phyloP scores from a whole-genome alignment of 208 protist species.

The Crithidia bombi region DNA sequence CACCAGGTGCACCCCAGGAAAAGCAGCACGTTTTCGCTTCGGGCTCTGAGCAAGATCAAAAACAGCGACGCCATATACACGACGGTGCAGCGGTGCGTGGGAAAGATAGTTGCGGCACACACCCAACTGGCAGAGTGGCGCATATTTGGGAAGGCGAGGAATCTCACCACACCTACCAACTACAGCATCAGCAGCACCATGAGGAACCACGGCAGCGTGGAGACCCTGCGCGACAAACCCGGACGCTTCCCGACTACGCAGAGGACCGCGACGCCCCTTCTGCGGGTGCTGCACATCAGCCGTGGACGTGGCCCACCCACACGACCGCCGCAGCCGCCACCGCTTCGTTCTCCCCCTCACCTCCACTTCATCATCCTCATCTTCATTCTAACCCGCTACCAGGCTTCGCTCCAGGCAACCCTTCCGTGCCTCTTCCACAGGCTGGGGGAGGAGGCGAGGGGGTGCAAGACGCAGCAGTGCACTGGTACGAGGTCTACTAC shows the following conservation, averaged over 20 bases:
- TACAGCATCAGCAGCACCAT: background rate
- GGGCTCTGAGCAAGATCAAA: no score
- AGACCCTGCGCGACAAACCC: no score
- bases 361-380: background rate
- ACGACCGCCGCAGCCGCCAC: background rate
- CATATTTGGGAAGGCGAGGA: background rate
- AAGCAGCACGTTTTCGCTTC: background rate
- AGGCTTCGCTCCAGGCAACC: background rate
- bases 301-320: background rate
- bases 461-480: slow-evolving; percentile 12
- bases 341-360: background rate
- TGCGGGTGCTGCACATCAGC: background rate
- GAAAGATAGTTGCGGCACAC: background rate
- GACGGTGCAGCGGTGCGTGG: no score
- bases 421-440: background rate
- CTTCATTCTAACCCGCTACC: background rate
- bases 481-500: slow-evolving; percentile 66
- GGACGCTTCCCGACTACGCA: background rate
- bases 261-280: background rate
- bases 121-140: background rate
- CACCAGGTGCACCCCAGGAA: background rate
- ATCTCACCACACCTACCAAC: background rate
- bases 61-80: no score
- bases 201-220: no score
- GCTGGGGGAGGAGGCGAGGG: background rate